Evolutionary conservation across 768 basidiomycete genomes (phyloP), one percentile per base, ranked within the genome.

Genomic region (Neoboletus brunneissimus): DNA sequence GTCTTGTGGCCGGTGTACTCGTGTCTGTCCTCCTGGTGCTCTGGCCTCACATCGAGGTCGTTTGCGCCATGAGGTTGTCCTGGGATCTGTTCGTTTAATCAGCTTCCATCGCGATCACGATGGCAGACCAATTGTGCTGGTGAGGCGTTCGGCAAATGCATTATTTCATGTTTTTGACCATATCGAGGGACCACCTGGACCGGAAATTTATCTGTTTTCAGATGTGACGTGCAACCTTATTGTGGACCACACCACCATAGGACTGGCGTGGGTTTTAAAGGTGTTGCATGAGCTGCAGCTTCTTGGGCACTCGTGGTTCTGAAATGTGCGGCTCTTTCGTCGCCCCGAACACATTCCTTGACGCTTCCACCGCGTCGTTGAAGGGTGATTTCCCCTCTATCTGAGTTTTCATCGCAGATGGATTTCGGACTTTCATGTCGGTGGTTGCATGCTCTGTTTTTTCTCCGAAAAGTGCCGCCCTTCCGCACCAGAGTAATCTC

Each of bases 381-480:
- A 51, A 49, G 55, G 51, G 55, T 48, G 60, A 64, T 55, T 62
- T 55, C 52, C 58, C 51, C 54, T 57, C 55, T 62, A 56, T 61
- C 64, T 70, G 68, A 68, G 68, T 68, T 68, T 70, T 35, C 66
- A 29, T 29, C 29, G 29, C 29, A 63, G 59, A 47, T 46, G 50
- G 49, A 41, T 52, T 68, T 71, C 69, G 67, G 67, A 69, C 69
- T 69, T 69, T 69, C 64, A 66, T 66, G 66, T 68, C 61, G 57
- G 57, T 65, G 58, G 58, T 67, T 62, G 47, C 56, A 56, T 61
- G 40, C 40, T 56, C 51, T 50, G n/a, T n/a, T 58, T 55, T 65
- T 67, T 60, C 54, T 66, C 62, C 69, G 62, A 61, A 25, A 66
- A 61, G 47, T 49, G 61, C 61, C 61, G 59, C 60, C 46, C 34